These are phyloP conservation scores for Jatropha podagrica DNA, from an alignment of 441 rosid genomes.

Conservation along the genomic window DNA sequence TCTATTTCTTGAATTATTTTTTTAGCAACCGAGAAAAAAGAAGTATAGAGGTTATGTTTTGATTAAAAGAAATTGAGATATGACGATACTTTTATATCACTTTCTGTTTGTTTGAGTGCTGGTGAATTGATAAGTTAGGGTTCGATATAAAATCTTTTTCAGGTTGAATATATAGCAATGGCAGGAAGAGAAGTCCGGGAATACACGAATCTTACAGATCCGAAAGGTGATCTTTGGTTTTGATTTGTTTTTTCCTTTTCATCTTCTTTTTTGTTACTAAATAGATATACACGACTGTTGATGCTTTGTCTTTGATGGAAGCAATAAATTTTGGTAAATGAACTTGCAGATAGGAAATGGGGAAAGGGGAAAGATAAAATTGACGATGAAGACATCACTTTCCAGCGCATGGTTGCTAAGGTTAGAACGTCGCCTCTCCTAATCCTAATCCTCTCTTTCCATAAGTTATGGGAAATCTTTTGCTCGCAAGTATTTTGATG, in stretches of 20 bases:
- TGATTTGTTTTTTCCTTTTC: neutral
- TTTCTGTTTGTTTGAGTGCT: too few relatives aligned
- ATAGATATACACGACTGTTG: neutral
- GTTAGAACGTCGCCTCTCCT: slow-evolving; percentile 67
- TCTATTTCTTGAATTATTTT: too few relatives aligned
- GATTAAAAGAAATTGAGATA: too few relatives aligned
- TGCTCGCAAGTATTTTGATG: too few relatives aligned
- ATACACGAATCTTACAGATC: slow-evolving; percentile 18
- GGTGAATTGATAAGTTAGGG: neutral
- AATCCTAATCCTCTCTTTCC: neutral
- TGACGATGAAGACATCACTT: slow-evolving; percentile 95
- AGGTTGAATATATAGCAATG: neutral
- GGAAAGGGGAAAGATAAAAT: slow-evolving; percentile 86
- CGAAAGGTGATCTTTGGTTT: slow-evolving; percentile 5
- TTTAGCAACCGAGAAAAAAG: too few relatives aligned
- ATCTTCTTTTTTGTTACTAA: too few relatives aligned
- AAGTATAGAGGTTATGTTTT: too few relatives aligned
- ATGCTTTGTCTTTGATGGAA: neutral
- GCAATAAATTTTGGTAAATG: neutral
- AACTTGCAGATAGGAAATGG: slow-evolving; percentile 67
- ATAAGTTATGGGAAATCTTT: neutral
- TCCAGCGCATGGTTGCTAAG: slow-evolving; percentile 99
- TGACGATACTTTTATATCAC: too few relatives aligned
- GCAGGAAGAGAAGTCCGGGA: slow-evolving; percentile 19
- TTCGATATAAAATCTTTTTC: neutral